Base-by-base conservation (phyloP, 805 yeast species). In the Kazachstania taianensis region DNA sequence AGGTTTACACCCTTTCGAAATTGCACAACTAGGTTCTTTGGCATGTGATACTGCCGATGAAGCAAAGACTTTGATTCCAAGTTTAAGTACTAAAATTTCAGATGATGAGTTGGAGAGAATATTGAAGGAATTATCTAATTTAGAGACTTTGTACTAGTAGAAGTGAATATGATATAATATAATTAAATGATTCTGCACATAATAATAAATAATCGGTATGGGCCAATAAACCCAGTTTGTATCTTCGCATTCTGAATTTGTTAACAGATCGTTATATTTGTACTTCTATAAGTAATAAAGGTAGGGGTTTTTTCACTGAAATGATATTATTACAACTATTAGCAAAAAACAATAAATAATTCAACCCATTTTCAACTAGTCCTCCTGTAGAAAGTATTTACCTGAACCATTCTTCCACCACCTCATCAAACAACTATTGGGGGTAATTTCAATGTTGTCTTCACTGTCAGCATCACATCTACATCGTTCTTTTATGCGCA, bases 21-120 rank as follows among this genome's bases (percentile, higher is more conserved):
- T 84, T 37, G 94, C 97, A 1, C 97, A 92, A 61, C 38, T 67
- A 39, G 89, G 94, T 0, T 83, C 94, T 3, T 68, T 89, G 42
- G 81, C 92, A 20, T 87, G 96, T 61, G 98, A 89, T 53, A 96
- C 89, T 43, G 86, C 94, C 5, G 98, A 83, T 53, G 98, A 92
- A 65, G 97, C 97, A 25, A 84, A 84, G 61, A 83, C 96, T 13
- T 68, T 92, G 51, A 79, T 92, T 40, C 96, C 98, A 32, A 81
- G 94, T 59, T 69, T 92, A 53, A 70, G 73, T 17, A 75, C 71
- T 41, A 87, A 87, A 59, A 85, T 82, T 35, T 73, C 81, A 7
- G 94, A 86, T 45, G 81, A 82, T 29, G 96, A 87, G 53, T 64
- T 92, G 41, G 94, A 86, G 58, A 77, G 83, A 32, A 70, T 89